Percentiles rank a stretch among this genome's conserved stretches.
These are phyloP conservation scores for Boletus vermiculosoides DNA, from an alignment of 768 basidiomycete genomes.

Conservation along the genomic window DNA sequence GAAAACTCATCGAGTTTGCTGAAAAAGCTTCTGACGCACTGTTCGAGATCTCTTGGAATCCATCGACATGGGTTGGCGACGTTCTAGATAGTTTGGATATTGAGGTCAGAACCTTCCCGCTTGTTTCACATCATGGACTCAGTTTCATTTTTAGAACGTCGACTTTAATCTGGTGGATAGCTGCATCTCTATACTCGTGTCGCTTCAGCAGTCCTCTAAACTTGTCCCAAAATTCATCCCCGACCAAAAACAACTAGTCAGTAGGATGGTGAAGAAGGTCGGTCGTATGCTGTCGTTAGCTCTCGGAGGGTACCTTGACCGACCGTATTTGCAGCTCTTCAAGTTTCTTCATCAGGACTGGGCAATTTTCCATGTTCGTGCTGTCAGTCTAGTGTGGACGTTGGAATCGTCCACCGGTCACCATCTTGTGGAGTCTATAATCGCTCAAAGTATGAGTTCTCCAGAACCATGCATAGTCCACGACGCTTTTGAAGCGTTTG, in stretches of 20 bases:
- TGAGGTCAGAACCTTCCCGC: conserved; percentile 41
- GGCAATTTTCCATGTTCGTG: conserved; percentile 75
- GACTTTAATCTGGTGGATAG: conserved; percentile 72
- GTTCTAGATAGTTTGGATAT: conserved; percentile 54
- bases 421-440: conserved; percentile 73
- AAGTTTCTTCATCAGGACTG: conserved; percentile 66
- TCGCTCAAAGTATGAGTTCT: conserved; percentile 70
- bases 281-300: conserved; percentile 5
- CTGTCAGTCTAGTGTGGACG: conserved; percentile 81
- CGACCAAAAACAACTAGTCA: conserved; percentile 54
- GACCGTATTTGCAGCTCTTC: conserved; percentile 50
- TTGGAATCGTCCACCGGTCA: conserved; percentile 55
- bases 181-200: conserved; percentile 54
- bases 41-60: conserved; percentile 53
- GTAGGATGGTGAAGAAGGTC: conserved; percentile 57
- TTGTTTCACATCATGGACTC: background rate
- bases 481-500: conserved; percentile 82
- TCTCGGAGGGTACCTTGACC: conserved; percentile 1
- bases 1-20: conserved; percentile 47
- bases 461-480: conserved; percentile 45
- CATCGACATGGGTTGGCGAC: conserved; percentile 57
- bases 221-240: conserved; percentile 55
- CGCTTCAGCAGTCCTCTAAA: conserved; percentile 48
- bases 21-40: conserved; percentile 33
- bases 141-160: conserved; percentile 18